Evolutionary conservation across 306 rosid species (phyloP), one percentile per base, ranked within the genome.

Genomic region (Cucurbita pepo): DNA sequence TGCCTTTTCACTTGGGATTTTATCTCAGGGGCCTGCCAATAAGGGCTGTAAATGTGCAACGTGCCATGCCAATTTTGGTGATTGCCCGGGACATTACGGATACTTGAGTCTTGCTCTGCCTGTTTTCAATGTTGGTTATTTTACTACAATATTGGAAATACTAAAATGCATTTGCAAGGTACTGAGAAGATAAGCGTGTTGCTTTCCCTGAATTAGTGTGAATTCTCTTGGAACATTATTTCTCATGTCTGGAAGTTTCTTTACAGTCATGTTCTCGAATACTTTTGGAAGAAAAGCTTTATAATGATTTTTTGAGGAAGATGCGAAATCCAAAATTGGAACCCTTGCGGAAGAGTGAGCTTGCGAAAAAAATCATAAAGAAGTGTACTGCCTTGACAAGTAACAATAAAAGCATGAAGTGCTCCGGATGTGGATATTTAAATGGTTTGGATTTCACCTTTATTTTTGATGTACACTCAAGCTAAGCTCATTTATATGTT

Each of bases 111-210:
- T 90, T 37, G 86, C 86, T 52, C 87, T 82, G 52, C 98, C 98
- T 36, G 96, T 94, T 71, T 87, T 67, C 77, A 87, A 94, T 56
- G 87, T 85, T 64, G 98, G 96, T 72, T 94, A 78, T 76, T 77
- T 86, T 25, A 59, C 70, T 80, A 65, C 77, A 22, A 81, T 87
- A 54, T 73, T 90, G 73, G 90, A 87, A 73, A 81, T 85, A 78
- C 80, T 94, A 69, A 94, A 94, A 89, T 94, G 96, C 83, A 87
- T 90, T 73, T 94, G 98, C 74, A 90, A 94, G 98, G 98, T 94
- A 83, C 69, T 47, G 7, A 47, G 65, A 41, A 75, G 10, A 58
- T 70, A 50, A 13, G 22, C 62, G 13, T 41, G n/a, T 43, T 66
- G 37, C 72, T 45, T 45, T 45, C 36, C 41, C 40, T 66, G 55